Percentiles rank a stretch among this genome's conserved stretches.
phyloP scores from a whole-genome alignment of 768 basidiomycete species.

The Paxillus involutus region DNA sequence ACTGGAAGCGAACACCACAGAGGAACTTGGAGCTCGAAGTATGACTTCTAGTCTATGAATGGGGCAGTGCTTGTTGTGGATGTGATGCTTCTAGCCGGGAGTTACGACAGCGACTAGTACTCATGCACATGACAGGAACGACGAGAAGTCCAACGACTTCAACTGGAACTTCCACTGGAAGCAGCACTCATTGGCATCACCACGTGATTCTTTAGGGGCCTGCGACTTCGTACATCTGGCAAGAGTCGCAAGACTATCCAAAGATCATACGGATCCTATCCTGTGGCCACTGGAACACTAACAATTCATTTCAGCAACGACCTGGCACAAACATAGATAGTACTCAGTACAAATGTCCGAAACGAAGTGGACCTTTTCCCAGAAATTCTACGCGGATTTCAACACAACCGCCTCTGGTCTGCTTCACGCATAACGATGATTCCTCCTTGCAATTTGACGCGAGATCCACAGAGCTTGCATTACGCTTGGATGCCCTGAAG shows the following conservation, averaged over 20 bases:
- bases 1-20: too few relatives aligned
- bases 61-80: not conserved
- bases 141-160: too few relatives aligned
- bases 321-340: not conserved
- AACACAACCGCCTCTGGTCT: conserved; percentile 25
- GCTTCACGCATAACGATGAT: not conserved
- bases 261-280: too few relatives aligned
- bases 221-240: too few relatives aligned
- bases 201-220: too few relatives aligned
- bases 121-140: too few relatives aligned
- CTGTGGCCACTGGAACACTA: too few relatives aligned
- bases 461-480: conserved; percentile 43
- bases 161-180: too few relatives aligned
- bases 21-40: too few relatives aligned
- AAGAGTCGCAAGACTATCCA: too few relatives aligned
- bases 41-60: not conserved
- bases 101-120: not conserved
- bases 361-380: conserved; percentile 29
- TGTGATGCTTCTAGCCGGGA: not conserved
- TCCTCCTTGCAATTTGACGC: conserved; percentile 13
- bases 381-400: conserved; percentile 27
- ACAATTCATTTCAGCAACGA: not conserved
- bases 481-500: conserved; percentile 45
- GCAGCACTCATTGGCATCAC: too few relatives aligned
- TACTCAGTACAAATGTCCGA: conserved; percentile 19